Conservation (phyloP, 2,329 filamentous ascomycete species). For the Pezizomycotina sp. region DNA sequence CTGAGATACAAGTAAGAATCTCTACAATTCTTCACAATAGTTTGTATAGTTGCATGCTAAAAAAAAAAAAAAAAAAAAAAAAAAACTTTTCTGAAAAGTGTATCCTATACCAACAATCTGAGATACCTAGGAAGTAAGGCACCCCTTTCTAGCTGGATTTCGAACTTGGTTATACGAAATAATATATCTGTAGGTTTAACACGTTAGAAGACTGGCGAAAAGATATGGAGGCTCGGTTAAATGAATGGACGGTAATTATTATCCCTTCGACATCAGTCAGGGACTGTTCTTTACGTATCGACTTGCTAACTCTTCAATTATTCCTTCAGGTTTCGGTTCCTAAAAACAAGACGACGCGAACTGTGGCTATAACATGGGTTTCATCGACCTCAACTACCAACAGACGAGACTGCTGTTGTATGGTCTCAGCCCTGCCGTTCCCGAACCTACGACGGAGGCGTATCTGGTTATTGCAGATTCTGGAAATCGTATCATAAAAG, state of each 20-base stretch:
- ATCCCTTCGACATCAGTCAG: no score
- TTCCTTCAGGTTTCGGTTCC: no score
- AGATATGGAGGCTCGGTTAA: conserved; percentile 68
- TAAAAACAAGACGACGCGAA: conserved; percentile 20
- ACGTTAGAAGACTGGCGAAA: conserved; percentile 77
- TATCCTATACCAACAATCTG: conserved; percentile 76
- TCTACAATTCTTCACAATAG: no score
- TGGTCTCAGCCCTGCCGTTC: conserved; percentile 23
- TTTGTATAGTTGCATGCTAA: no score
- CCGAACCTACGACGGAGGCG: conserved; percentile 20
- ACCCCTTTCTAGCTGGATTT: no score
- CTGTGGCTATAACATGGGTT: conserved; percentile 23
- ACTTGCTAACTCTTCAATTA: no score
- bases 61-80: no score
- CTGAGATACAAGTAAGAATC: conserved; percentile 89
- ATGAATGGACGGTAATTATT: conserved; percentile 75
- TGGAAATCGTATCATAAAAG: conserved; percentile 27
- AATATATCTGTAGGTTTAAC: no score
- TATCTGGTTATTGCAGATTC: conserved; percentile 23
- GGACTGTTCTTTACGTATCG: no score
- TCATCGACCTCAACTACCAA: conserved; percentile 25
- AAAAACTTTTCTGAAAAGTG: no score
- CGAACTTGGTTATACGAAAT: no score
- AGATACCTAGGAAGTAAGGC: conserved; percentile 56
- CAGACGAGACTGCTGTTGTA: conserved; percentile 23